Percentiles rank a stretch among this genome's conserved stretches.
phyloP scores from a whole-genome alignment of 1,284 basidiomycete species.

The Naganishia sp. region DNA sequence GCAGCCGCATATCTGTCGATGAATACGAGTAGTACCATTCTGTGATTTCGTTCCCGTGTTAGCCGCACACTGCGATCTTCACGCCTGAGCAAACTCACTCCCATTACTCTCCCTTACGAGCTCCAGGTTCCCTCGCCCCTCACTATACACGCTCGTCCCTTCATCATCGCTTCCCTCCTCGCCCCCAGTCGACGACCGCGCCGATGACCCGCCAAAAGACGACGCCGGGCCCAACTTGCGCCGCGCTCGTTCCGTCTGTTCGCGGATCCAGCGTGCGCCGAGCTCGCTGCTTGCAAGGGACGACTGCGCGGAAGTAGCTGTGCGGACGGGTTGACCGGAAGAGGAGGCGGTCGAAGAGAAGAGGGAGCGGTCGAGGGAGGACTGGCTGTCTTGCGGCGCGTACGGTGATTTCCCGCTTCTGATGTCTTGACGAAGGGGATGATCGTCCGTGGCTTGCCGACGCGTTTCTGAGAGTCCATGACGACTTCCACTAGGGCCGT shows the following conservation, averaged over 20 bases:
- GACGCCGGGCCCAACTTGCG: conserved; percentile 38
- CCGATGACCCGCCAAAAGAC: conserved; percentile 26
- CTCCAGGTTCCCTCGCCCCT: conserved; percentile 42
- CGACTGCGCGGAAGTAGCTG: conserved; percentile 30
- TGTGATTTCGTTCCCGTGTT: conserved; percentile 31
- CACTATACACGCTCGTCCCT: conserved; percentile 35
- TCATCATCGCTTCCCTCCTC: conserved; percentile 46
- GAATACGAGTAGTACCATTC: conserved; percentile 54
- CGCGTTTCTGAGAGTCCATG: no score
- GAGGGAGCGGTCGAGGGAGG: conserved; percentile 8
- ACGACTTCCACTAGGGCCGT: no score
- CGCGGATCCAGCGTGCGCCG: conserved; percentile 75
- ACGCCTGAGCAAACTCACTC: conserved; percentile 40
- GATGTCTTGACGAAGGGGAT: no score
- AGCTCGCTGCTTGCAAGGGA: conserved; percentile 57
- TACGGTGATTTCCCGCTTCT: neutral
- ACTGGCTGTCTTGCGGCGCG: neutral
- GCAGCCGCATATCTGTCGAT: conserved; percentile 37
- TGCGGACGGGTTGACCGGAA: neutral
- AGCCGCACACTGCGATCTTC: neutral
- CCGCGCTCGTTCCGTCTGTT: conserved; percentile 64
- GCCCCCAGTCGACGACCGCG: conserved; percentile 20
- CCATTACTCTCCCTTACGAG: conserved; percentile 50
- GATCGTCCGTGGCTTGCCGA: no score
- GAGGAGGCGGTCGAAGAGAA: neutral